phyloP scores from a whole-genome alignment of 805 yeast genomes.

The Ogataea salicorniae region DNA sequence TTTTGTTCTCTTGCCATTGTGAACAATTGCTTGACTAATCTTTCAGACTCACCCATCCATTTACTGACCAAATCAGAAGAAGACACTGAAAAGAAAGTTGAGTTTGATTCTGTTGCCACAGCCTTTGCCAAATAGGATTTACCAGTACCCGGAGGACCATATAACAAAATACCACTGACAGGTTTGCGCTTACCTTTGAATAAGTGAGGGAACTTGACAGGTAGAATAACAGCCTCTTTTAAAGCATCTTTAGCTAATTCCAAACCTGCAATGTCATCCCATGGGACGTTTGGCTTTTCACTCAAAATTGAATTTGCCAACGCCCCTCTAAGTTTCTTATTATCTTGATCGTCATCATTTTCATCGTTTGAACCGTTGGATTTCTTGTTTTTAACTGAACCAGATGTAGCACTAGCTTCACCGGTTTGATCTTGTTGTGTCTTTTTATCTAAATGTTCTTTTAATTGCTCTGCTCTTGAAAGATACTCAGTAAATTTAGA shows the following conservation, averaged over 20 bases:
- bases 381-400: conserved; percentile 54
- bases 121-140: conserved; percentile 96
- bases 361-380: conserved; percentile 35
- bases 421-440: conserved; percentile 41
- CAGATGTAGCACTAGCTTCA: conserved; percentile 48
- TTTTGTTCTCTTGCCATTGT: conserved; percentile 94
- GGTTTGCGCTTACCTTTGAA: conserved; percentile 95
- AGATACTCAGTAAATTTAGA: conserved; percentile 88
- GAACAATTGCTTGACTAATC: conserved; percentile 91
- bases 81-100: conserved; percentile 94
- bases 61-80: conserved; percentile 93
- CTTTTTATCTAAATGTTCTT: conserved; percentile 75
- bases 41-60: conserved; percentile 99
- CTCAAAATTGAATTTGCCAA: conserved; percentile 85
- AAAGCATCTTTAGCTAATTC: conserved; percentile 94
- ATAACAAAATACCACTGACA: conserved; percentile 79
- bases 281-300: conserved; percentile 86
- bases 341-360: conserved; percentile 72
- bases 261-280: conserved; percentile 96
- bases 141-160: conserved; percentile 98
- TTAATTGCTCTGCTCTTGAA: conserved; percentile 88
- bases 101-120: conserved; percentile 96
- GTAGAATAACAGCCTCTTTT: conserved; percentile 94
- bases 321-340: conserved; percentile 86
- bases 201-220: conserved; percentile 92